Percentiles rank a stretch among this genome's conserved stretches.
phyloP scores from a whole-genome alignment of 176 grass and related monocot species.

The Dendrocalamus sinicus region DNA sequence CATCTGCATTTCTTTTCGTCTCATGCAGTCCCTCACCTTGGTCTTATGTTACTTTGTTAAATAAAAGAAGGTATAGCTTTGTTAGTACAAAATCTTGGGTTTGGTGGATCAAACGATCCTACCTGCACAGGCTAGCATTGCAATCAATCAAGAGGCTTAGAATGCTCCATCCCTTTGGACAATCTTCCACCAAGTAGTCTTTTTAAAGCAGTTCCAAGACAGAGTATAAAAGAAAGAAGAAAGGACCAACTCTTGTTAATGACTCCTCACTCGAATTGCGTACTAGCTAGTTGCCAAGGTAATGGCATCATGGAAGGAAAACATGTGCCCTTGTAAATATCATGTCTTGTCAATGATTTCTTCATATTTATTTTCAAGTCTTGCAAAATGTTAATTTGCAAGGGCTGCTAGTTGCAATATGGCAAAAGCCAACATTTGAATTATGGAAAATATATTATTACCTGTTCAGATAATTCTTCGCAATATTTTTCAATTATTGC shows the following conservation, averaged over 20 bases:
- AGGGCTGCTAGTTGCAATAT: background rate
- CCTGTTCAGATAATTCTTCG: background rate
- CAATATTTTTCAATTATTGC: background rate
- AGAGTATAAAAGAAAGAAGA: slow-evolving; percentile 8
- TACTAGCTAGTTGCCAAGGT: background rate
- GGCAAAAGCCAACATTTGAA: background rate
- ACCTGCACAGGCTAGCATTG: slow-evolving; percentile 44
- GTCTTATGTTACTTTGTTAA: slow-evolving; percentile 31
- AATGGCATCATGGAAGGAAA: background rate
- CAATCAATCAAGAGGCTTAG: slow-evolving; percentile 35
- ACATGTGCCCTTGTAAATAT: background rate
- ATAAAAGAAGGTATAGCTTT: slow-evolving; percentile 31
- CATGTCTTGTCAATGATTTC: background rate
- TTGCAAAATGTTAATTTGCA: background rate
- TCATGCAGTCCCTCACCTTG: slow-evolving; percentile 19
- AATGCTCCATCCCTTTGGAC: slow-evolving; percentile 10
- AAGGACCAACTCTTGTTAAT: slow-evolving; percentile 17
- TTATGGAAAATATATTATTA: background rate
- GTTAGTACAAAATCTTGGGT: slow-evolving; percentile 46
- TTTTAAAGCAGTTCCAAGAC: slow-evolving; percentile 29
- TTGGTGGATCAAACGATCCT: slow-evolving; percentile 45
- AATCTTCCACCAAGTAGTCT: slow-evolving; percentile 45
- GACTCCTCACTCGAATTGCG: background rate
- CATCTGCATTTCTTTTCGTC: slow-evolving; percentile 13
- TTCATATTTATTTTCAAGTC: background rate